phyloP scores from a whole-genome alignment of 2,329 filamentous ascomycete genomes.

The Scedosporium aurantiacum region DNA sequence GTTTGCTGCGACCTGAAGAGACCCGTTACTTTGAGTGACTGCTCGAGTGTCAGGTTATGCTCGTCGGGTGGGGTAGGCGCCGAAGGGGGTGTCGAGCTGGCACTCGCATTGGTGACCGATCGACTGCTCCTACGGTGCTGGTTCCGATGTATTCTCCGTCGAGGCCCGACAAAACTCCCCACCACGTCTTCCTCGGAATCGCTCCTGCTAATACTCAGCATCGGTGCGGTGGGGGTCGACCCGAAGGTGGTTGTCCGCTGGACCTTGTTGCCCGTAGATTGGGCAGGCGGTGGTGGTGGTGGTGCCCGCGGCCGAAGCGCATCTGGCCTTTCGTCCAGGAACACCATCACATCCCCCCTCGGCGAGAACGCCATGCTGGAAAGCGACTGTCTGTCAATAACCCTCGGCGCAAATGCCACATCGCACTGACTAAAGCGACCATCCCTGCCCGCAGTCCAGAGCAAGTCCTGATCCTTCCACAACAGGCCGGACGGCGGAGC shows the following conservation, averaged over 20 bases:
- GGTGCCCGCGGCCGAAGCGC: conserved; percentile 10
- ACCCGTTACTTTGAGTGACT: conserved; percentile 46
- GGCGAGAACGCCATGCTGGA: conserved; percentile 52
- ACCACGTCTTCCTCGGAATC: conserved; percentile 56
- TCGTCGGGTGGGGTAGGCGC: conserved; percentile 24
- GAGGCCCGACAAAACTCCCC: conserved; percentile 45
- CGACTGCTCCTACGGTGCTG: conserved; percentile 28
- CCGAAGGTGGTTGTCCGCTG: conserved; percentile 31
- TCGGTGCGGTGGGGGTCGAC: conserved; percentile 36
- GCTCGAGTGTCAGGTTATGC: conserved; percentile 40
- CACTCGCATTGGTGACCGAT: conserved; percentile 12
- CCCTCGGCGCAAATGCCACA: conserved; percentile 50
- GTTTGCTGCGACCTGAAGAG: conserved; percentile 48
- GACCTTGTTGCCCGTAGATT: conserved; percentile 21
- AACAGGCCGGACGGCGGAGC: conserved; percentile 44
- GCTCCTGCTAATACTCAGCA: conserved; percentile 46
- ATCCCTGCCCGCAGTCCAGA: conserved; percentile 56
- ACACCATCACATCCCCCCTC: conserved; percentile 47
- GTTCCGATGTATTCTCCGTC: conserved; percentile 23
- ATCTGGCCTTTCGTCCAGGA: conserved; percentile 46
- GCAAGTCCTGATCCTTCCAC: conserved; percentile 53
- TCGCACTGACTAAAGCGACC: conserved; percentile 55
- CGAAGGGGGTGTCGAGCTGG: conserved; percentile 47
- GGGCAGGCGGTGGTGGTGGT: conserved; percentile 28
- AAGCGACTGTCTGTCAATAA: conserved; percentile 50